phyloP scores from a whole-genome alignment of 2,329 filamentous ascomycete genomes.

The Endothia cerciana region DNA sequence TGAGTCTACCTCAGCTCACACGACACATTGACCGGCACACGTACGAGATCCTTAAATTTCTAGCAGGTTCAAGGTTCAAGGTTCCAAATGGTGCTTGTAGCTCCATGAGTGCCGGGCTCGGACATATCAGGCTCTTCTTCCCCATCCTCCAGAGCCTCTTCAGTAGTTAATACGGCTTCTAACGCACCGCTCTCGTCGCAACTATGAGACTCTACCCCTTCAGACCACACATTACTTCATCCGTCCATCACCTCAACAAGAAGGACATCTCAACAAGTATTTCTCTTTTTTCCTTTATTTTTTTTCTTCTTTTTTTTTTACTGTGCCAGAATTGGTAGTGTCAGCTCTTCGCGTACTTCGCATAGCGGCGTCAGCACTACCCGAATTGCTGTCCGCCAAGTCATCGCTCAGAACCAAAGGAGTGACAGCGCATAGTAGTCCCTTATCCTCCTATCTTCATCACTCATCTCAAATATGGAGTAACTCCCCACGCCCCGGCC shows the following conservation, averaged over 20 bases:
- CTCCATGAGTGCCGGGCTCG: too few relatives aligned
- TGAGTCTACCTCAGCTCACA: neutral
- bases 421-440: neutral
- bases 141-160: too few relatives aligned
- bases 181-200: too few relatives aligned
- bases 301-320: neutral
- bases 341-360: neutral
- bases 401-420: neutral
- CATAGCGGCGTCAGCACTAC: too few relatives aligned
- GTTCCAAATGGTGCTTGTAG: too few relatives aligned
- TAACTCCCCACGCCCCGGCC: neutral
- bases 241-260: neutral
- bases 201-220: neutral
- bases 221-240: neutral
- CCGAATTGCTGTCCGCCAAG: too few relatives aligned
- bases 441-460: neutral
- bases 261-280: neutral
- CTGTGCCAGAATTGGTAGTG: neutral
- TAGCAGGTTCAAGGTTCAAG: too few relatives aligned
- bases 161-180: too few relatives aligned
- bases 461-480: neutral
- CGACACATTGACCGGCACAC: neutral
- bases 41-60: neutral
- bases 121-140: too few relatives aligned
- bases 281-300: neutral